phyloP scores from a whole-genome alignment of 805 yeast genomes.

The Ogataea wickerhamii region DNA sequence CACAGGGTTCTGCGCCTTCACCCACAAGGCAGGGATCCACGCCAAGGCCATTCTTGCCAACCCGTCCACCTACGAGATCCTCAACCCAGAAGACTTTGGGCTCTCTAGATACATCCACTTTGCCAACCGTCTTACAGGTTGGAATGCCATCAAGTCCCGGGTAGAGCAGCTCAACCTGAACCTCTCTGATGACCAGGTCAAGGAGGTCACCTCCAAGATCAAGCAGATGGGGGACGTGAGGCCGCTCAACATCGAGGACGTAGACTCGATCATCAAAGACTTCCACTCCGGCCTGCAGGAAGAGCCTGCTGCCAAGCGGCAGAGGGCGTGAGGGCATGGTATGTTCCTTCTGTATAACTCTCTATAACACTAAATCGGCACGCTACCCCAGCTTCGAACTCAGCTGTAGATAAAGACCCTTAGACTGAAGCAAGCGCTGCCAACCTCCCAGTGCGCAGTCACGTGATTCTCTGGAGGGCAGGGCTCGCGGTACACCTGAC shows the following conservation, averaged over 20 bases:
- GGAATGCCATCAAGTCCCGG: slow-evolving; percentile 61
- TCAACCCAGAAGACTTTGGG: slow-evolving; percentile 56
- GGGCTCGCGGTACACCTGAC: not conserved
- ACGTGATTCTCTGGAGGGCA: not conserved
- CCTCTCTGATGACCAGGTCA: slow-evolving; percentile 54
- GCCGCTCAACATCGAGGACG: slow-evolving; percentile 57
- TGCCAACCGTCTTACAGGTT: slow-evolving; percentile 58
- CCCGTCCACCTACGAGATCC: slow-evolving; percentile 60
- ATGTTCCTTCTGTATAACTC: too few relatives aligned
- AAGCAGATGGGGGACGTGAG: slow-evolving; percentile 58
- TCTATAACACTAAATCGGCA: too few relatives aligned
- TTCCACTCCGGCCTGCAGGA: slow-evolving; percentile 42
- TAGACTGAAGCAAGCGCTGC: too few relatives aligned
- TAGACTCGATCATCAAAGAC: slow-evolving; percentile 55
- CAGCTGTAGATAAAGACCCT: too few relatives aligned
- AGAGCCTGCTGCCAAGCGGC: slow-evolving; percentile 36
- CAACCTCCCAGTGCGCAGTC: too few relatives aligned
- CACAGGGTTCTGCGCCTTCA: slow-evolving; percentile 62
- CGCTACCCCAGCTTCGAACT: too few relatives aligned
- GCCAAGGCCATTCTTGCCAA: slow-evolving; percentile 61
- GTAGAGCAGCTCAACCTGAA: slow-evolving; percentile 57
- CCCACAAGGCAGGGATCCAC: slow-evolving; percentile 63
- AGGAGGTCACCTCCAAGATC: slow-evolving; percentile 52
- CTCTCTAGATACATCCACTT: slow-evolving; percentile 59
- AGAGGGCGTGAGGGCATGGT: slow-evolving; percentile 24